Base-by-base conservation (phyloP, 225 moss, liverwort and hornwort species). In the Bryum argenteum region DNA sequence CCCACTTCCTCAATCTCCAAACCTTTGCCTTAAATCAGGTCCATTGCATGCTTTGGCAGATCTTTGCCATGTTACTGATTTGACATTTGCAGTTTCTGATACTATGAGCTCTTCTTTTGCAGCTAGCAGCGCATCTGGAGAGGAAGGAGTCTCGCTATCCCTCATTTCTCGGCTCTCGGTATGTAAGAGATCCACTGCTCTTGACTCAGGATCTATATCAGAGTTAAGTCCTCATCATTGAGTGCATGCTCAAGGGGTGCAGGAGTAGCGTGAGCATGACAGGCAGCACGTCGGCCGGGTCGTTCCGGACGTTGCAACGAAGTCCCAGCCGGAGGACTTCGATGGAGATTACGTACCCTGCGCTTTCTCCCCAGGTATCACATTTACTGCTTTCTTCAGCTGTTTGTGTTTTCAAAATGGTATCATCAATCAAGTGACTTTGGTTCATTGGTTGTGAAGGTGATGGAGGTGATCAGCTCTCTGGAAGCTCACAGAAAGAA, bases 181-280 rank as follows among this genome's bases (percentile, higher is more conserved):
- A 61, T 66, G 71, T 47, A 76, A 56, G 63, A 66, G 41, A 61
- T 48, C n/a, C 8, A 43, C 12, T 5, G 23, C 50, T 52, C 50
- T 54, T 24, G 15, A 24, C 55, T 70, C 8, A 14, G 10, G 0
- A 41, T 60, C 10, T 10, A 14, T 68, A 16, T 54, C 21, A 15
- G 18, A 16, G n/a, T n/a, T n/a, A n/a, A n/a, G n/a, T n/a, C n/a
- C n/a, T n/a, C n/a, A n/a, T n/a, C n/a, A 26, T 21, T 20, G 50
- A 21, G 28, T 9, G 0, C 10, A 17, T 16, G 24, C 17, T 16
- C 16, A 21, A 18, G 67, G 18, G 23, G 24, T 67, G 74, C 79
- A 94, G 94, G 82, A 85, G 84, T 76, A 94, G 91, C 59, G 94
- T 94, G 4, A 90, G 68, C 73, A 89, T 91, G 90, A 90, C 85